phyloP scores from a whole-genome alignment of 768 basidiomycete genomes.

The Mycena metata region DNA sequence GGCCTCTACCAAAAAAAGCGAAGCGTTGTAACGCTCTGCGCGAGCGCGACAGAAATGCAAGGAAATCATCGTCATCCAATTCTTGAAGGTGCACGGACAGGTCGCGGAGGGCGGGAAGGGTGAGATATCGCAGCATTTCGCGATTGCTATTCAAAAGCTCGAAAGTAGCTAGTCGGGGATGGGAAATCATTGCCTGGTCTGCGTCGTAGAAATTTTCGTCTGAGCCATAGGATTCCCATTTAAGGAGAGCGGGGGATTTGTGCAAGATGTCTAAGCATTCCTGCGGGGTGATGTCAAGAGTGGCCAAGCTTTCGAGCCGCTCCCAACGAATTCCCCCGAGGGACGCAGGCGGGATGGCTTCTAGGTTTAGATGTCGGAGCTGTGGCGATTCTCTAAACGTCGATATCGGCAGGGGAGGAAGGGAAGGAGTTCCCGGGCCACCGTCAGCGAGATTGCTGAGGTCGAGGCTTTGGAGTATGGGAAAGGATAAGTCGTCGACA shows the following conservation, averaged over 20 bases:
- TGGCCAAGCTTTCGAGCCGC: neutral
- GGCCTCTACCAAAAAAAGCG: neutral
- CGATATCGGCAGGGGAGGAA: neutral
- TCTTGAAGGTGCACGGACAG: neutral
- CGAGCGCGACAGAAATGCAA: neutral
- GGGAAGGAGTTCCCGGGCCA: too few species aligned
- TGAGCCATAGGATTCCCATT: neutral
- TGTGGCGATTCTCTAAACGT: neutral
- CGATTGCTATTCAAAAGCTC: neutral
- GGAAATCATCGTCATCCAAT: neutral
- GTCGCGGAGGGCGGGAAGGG: constrained; percentile 3
- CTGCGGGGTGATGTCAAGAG: neutral
- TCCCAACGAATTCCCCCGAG: neutral
- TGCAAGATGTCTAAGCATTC: constrained; percentile 10
- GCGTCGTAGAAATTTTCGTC: neutral
- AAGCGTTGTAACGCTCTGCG: neutral
- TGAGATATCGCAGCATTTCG: constrained; percentile 11
- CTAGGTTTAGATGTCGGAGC: neutral
- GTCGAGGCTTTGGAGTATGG: neutral
- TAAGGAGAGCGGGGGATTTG: neutral
- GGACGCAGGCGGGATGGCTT: neutral
- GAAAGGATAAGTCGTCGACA: neutral
- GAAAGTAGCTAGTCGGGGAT: neutral
- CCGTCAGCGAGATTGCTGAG: too few species aligned
- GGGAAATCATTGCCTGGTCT: neutral